Evolutionary conservation across 179 eudicot species (phyloP).

Genomic region (Spinacia oleracea): DNA sequence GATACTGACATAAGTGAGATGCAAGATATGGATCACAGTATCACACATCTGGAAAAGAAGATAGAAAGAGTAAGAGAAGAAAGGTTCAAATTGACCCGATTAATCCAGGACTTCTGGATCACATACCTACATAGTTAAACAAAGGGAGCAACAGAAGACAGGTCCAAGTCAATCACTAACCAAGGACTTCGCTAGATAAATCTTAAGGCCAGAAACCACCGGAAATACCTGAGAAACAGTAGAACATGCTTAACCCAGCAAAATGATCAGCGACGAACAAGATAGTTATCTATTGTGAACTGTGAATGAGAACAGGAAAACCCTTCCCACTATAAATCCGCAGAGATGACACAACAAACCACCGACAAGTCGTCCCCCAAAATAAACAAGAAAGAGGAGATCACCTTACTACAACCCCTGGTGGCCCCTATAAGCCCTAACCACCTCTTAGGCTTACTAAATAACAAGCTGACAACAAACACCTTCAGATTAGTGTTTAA

Average conservation of each 20-base stretch:
- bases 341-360: neutral
- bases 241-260: neutral
- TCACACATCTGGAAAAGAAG: too few species aligned
- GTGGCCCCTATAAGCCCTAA: neutral
- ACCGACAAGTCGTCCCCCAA: neutral
- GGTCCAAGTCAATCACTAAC: neutral
- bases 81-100: neutral
- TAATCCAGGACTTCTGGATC: neutral
- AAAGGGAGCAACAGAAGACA: neutral
- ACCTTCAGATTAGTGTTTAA: too few species aligned
- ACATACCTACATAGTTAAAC: neutral
- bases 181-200: neutral
- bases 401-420: neutral
- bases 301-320: neutral
- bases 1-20: too few species aligned
- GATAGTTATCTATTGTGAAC: neutral
- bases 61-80: neutral
- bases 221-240: neutral
- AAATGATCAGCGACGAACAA: neutral
- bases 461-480: neutral
- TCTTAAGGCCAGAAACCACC: neutral
- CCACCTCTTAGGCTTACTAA: neutral
- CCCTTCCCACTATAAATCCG: neutral
- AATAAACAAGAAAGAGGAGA: neutral
- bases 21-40: too few species aligned